phyloP scores from a whole-genome alignment of 441 rosid genomes.

The Jatropha podagrica region DNA sequence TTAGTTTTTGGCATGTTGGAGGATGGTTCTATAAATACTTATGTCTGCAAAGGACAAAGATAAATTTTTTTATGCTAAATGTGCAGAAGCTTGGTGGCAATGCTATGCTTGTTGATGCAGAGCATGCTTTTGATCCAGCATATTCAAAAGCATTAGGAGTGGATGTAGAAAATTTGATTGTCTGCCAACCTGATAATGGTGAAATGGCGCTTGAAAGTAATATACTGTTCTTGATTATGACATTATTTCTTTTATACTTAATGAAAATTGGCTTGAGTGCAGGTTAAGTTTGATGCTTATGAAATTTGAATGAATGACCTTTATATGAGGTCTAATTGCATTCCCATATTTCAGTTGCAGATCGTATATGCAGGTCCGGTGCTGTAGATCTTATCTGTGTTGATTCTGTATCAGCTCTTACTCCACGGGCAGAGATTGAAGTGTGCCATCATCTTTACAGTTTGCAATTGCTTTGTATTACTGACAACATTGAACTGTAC shows the following conservation, averaged over 20 bases:
- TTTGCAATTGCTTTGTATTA: conserved; percentile 1
- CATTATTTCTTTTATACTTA: conserved; percentile 6
- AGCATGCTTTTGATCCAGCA: conserved; percentile 97
- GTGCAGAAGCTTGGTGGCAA: conserved; percentile 91
- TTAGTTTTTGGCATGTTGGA: not conserved
- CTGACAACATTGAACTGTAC: conserved; percentile 5
- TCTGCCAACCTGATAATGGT: conserved; percentile 96
- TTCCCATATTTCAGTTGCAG: conserved; percentile 68
- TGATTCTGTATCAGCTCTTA: conserved; percentile 96
- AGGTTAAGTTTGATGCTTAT: conserved; percentile 1
- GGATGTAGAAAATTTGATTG: conserved; percentile 85
- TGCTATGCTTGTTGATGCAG: conserved; percentile 99
- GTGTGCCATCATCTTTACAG: conserved; percentile 36
- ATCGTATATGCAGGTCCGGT: conserved; percentile 98
- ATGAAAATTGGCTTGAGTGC: conserved; percentile 11
- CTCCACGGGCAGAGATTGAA: conserved; percentile 99
- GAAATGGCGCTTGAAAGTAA: conserved; percentile 98
- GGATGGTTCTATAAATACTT: not conserved
- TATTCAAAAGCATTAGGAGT: conserved; percentile 94
- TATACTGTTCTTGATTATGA: conserved; percentile 11
- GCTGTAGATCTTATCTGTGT: conserved; percentile 91
- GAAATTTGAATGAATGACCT: conserved; percentile 7
- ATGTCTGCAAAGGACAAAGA: conserved; percentile 6
- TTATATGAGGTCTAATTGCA: conserved; percentile 20
- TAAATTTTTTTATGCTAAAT: conserved; percentile 26